phyloP scores from a whole-genome alignment of 768 basidiomycete species.

The Panaeolus cyanescens region DNA sequence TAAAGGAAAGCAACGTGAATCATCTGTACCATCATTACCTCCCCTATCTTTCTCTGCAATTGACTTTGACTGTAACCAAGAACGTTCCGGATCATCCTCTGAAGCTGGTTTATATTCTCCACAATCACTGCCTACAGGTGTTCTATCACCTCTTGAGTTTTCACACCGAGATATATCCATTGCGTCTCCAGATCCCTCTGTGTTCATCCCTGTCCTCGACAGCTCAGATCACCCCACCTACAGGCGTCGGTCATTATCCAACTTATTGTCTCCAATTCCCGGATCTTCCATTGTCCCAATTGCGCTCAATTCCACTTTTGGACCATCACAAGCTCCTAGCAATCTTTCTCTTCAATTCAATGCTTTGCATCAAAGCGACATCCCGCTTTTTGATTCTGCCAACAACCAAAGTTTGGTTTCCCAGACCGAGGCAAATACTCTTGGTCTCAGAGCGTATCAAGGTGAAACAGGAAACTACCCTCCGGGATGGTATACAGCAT shows the following conservation, averaged over 20 bases:
- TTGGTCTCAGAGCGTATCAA: conserved; percentile 15
- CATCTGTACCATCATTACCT: conserved; percentile 62
- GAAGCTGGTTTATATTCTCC: conserved; percentile 10
- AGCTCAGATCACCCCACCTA: not conserved
- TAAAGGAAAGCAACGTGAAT: conserved; percentile 56
- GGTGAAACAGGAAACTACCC: conserved; percentile 20
- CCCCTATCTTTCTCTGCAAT: conserved; percentile 64
- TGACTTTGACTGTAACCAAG: conserved; percentile 44
- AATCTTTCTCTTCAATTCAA: conserved; percentile 60
- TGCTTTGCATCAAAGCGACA: conserved; percentile 26
- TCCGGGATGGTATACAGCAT: conserved; percentile 25
- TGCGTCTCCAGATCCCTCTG: conserved; percentile 15
- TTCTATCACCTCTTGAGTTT: conserved; percentile 18
- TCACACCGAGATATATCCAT: conserved; percentile 19
- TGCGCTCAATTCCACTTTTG: conserved; percentile 45
- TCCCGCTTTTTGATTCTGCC: conserved; percentile 12
- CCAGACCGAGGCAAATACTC: conserved; percentile 10
- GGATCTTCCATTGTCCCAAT: conserved; percentile 49
- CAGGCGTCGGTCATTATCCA: not conserved
- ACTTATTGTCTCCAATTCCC: conserved; percentile 32
- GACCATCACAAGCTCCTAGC: conserved; percentile 42
- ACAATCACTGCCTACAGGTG: conserved; percentile 5
- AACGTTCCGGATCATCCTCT: conserved; percentile 42
- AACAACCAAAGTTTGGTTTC: conserved; percentile 3
- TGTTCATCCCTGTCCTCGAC: conserved; percentile 11